Evolutionary conservation across 2,329 filamentous ascomycete genomes (phyloP).

Genomic region (Lomentospora prolificans): DNA sequence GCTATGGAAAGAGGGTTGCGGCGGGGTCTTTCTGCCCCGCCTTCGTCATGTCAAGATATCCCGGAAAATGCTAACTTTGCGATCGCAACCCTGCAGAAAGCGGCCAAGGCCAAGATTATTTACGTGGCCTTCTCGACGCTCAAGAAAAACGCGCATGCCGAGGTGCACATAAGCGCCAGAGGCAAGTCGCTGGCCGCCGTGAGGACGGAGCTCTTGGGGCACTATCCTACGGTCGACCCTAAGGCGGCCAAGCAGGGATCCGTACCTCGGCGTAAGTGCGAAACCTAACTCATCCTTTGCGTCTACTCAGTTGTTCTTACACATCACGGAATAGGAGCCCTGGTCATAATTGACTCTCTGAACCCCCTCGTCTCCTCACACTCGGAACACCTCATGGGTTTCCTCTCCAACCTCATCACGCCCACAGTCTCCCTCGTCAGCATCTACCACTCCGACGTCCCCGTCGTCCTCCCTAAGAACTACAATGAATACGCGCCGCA

Average conservation of each 20-base stretch:
- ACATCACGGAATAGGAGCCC: slow-evolving; percentile 32
- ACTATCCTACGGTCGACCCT: slow-evolving; percentile 25
- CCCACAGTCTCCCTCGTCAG: slow-evolving; percentile 64
- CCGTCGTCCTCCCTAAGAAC: slow-evolving; percentile 36
- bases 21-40: background rate
- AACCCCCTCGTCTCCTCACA: slow-evolving; percentile 50
- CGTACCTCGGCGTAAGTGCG: slow-evolving; percentile 5
- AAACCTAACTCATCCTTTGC: slow-evolving; percentile 4
- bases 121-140: slow-evolving; percentile 72
- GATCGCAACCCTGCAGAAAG: too few relatives aligned
- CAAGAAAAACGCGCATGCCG: slow-evolving; percentile 50
- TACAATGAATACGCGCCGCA: slow-evolving; percentile 52
- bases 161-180: slow-evolving; percentile 56
- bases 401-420: slow-evolving; percentile 59
- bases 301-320: slow-evolving; percentile 6
- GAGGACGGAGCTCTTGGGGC: slow-evolving; percentile 47
- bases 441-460: slow-evolving; percentile 75
- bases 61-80: too few relatives aligned
- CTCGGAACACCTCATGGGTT: slow-evolving; percentile 50
- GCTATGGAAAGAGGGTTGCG: too few relatives aligned
- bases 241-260: slow-evolving; percentile 20
- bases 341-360: slow-evolving; percentile 74
- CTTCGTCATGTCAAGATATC: too few relatives aligned
- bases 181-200: slow-evolving; percentile 49
- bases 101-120: slow-evolving; percentile 56